Evolutionary conservation across 495 filamentous ascomycete species (phyloP), one percentile per base, ranked within the genome.

Genomic region (Penicillium nucicola): DNA sequence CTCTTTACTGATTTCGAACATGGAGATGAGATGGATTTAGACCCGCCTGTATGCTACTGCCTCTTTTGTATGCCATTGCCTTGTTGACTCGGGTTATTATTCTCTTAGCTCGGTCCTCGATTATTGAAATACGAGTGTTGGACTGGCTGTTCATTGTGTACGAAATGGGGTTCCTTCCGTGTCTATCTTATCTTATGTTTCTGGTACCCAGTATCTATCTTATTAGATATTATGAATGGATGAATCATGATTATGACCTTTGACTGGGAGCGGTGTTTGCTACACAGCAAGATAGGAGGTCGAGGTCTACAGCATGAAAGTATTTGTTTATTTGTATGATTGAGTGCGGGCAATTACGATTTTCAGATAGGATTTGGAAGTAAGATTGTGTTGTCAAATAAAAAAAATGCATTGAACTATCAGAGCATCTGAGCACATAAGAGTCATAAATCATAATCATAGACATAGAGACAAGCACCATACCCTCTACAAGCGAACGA

Each of bases 361-460:
- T 4, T 23, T 23, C 22, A 23, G 4, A 23, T 23, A 40, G 9
- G 19, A 0, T 11, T 25, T 42, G 20, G 14, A 32, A 19, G 2
- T 20, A 22, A 20, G n/a, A 23, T 15, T 19, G 15, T n/a, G n/a
- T n/a, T n/a, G n/a, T n/a, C n/a, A n/a, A n/a, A 44, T 15, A 38
- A 18, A 17, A 50, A 28, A 31, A 38, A 41, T 1, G 20, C 23
- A 57, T 52, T 56, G 25, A 30, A 34, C 31, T 52, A 52, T 48
- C 48, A 33, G 42, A 47, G 34, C 22, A 48, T 48, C 48, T 39
- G 42, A 47, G 34, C 17, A 48, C 50, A 32, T 48, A 48, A 33
- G 42, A 43, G 39, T 53, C 55, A 48, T 57, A 41, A 57, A 50
- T 57, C 55, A 42, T 57, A 34, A 57, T 57, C 49, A 48, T 56